Base-by-base conservation (phyloP, 2,329 filamentous ascomycete genomes). In the Curvularia verruculosa region DNA sequence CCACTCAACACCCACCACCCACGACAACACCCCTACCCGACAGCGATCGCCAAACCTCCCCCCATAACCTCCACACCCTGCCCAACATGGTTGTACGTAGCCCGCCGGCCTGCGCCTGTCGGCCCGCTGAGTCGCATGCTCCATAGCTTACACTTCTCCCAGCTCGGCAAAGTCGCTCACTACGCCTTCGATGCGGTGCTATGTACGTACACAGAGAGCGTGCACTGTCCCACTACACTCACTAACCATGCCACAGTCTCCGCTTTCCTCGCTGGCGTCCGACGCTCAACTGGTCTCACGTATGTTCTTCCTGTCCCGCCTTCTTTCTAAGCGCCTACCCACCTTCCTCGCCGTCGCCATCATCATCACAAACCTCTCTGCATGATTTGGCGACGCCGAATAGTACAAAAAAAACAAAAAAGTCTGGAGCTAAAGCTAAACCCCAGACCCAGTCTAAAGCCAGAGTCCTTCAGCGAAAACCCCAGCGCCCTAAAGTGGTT, bases 161-260 rank as follows among this genome's bases (percentile, higher is more conserved):
- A 97, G 94, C 84, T 98, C 80, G 94, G 93, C 83, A 89, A 90
- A 79, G 81, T 98, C 73, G 90, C 91, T 77, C 94, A 98, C 82
- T 96, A 96, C 82, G 91, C 92, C 73, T 94, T 98, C 78, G 94
- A 98, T 80, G 94, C 94, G 64, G 92, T 98, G 68, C 87, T 98
- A 70, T 83, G 91, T 95, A 86, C 70, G 89, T 31, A 41, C 52
- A 23, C 39, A 45, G 45, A 45, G 55, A 37, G 37, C 47, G 47
- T 50, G 44, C 54, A 36, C 51, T 43, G 48, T 46, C 18, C 10
- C 9, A 13, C 23, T 10, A 41, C 55, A 12, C 34, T 29, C 37
- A 53, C 70, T 71, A 40, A 71, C 60, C 54, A 31, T 28, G 3
- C 21, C 45, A 3, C 66, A 96, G 91, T 99, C 78, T 99, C 95